phyloP scores from a whole-genome alignment of 371 early-diverging fungal genomes.

The Gilbertella persicaria region DNA sequence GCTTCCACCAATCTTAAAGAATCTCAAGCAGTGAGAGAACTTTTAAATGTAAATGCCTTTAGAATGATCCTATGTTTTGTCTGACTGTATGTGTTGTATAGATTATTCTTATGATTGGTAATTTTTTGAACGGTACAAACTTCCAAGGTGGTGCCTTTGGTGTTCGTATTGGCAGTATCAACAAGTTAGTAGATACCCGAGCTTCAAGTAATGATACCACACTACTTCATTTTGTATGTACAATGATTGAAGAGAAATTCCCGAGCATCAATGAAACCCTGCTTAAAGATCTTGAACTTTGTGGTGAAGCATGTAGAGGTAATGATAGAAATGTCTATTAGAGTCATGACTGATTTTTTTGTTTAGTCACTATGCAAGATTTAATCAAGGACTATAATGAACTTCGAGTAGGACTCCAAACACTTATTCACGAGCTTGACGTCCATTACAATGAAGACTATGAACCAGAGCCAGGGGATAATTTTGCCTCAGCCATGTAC shows the following conservation, averaged over 20 bases:
- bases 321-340: slow-evolving; percentile 10
- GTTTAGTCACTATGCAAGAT: slow-evolving; percentile 58
- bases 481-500: slow-evolving; percentile 44
- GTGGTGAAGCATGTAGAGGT: slow-evolving; percentile 82
- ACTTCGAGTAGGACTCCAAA: slow-evolving; percentile 59
- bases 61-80: neutral
- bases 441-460: slow-evolving; percentile 37
- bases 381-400: slow-evolving; percentile 59
- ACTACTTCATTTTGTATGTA: slow-evolving; percentile 78
- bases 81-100: no score
- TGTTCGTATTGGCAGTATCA: slow-evolving; percentile 85
- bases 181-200: slow-evolving; percentile 86
- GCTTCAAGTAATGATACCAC: slow-evolving; percentile 70
- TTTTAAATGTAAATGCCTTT: slow-evolving; percentile 51
- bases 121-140: slow-evolving; percentile 88
- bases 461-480: slow-evolving; percentile 34
- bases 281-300: slow-evolving; percentile 66
- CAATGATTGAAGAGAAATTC: slow-evolving; percentile 68
- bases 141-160: slow-evolving; percentile 93
- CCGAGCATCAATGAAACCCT: slow-evolving; percentile 60
- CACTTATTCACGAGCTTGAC: slow-evolving; percentile 51
- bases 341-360: neutral
- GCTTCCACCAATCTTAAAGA: slow-evolving; percentile 60
- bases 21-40: slow-evolving; percentile 49
- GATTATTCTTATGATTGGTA: slow-evolving; percentile 86